phyloP scores from a whole-genome alignment of 495 filamentous ascomycete genomes.

The Poronia punctata region DNA sequence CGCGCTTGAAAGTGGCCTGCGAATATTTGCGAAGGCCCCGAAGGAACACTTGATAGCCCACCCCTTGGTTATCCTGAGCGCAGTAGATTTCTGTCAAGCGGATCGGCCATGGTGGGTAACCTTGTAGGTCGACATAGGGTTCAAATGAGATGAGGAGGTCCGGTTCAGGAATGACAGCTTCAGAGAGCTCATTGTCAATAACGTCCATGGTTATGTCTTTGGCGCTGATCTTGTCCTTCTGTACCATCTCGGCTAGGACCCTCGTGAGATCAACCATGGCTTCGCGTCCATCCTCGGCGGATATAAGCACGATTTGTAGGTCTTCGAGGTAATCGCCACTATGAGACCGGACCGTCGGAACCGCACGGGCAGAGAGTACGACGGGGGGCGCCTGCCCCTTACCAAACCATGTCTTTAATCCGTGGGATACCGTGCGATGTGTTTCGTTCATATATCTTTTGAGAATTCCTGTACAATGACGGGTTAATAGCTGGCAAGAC shows the following conservation, averaged over 20 bases:
- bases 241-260: slow-evolving; percentile 89
- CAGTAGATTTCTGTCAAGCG: slow-evolving; percentile 90
- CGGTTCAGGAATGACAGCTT: slow-evolving; percentile 69
- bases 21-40: slow-evolving; percentile 75
- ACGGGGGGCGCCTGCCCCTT: slow-evolving; percentile 55
- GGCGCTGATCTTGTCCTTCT: slow-evolving; percentile 71
- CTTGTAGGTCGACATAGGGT: slow-evolving; percentile 70
- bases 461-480: slow-evolving; percentile 56
- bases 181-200: slow-evolving; percentile 78
- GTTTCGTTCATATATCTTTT: slow-evolving; percentile 77
- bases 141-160: slow-evolving; percentile 85
- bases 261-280: slow-evolving; percentile 93
- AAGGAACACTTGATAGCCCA: slow-evolving; percentile 92
- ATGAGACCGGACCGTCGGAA: slow-evolving; percentile 44
- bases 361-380: slow-evolving; percentile 69
- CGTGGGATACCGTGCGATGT: slow-evolving; percentile 63
- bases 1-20: slow-evolving; percentile 81
- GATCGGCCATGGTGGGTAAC: slow-evolving; percentile 95
- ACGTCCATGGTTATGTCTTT: slow-evolving; percentile 77
- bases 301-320: slow-evolving; percentile 69
- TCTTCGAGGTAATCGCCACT: slow-evolving; percentile 14
- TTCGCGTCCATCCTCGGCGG: slow-evolving; percentile 80
- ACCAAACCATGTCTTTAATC: slow-evolving; percentile 80
- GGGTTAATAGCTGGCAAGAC: slow-evolving; percentile 8
- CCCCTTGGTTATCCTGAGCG: slow-evolving; percentile 61